Evolutionary conservation across 2,329 filamentous ascomycete genomes (phyloP).

Genomic region (Aspergillus spinulosporus): DNA sequence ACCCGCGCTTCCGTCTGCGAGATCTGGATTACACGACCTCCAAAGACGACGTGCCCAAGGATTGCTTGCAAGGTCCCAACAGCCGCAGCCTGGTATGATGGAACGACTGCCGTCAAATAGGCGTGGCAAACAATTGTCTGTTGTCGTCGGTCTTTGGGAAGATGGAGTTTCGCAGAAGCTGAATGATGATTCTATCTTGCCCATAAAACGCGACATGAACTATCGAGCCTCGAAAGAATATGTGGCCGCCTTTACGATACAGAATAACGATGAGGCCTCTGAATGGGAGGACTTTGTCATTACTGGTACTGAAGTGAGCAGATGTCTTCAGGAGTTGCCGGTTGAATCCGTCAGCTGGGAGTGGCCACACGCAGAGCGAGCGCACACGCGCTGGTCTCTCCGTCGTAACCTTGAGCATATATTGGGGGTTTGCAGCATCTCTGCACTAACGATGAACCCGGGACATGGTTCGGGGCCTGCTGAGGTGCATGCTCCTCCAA

Average conservation of each 20-base stretch:
- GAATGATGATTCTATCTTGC: neutral
- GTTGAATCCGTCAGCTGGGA: neutral
- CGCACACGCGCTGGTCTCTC: conserved; percentile 19
- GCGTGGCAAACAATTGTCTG: neutral
- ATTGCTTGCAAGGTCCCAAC: neutral
- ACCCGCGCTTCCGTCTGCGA: conserved; percentile 5
- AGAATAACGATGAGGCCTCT: conserved; percentile 1
- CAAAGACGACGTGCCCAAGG: neutral
- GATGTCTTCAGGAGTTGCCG: conserved; percentile 2
- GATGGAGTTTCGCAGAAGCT: conserved; percentile 2
- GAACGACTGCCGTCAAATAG: neutral
- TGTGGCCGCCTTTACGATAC: conserved; percentile 9
- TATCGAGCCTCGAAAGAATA: neutral
- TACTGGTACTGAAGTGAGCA: neutral
- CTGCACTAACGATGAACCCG: conserved; percentile 10
- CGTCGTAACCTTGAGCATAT: conserved; percentile 24
- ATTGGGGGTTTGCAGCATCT: conserved; percentile 21
- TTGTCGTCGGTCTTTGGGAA: conserved; percentile 10
- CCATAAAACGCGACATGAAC: neutral
- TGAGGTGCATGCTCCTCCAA: neutral
- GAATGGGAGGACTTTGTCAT: conserved; percentile 11
- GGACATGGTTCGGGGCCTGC: too few species aligned
- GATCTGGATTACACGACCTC: neutral
- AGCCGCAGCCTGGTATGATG: neutral
- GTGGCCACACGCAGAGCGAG: neutral